Evolutionary conservation across 2,329 filamentous ascomycete species (phyloP).

Genomic region (Fusarium beomiforme): DNA sequence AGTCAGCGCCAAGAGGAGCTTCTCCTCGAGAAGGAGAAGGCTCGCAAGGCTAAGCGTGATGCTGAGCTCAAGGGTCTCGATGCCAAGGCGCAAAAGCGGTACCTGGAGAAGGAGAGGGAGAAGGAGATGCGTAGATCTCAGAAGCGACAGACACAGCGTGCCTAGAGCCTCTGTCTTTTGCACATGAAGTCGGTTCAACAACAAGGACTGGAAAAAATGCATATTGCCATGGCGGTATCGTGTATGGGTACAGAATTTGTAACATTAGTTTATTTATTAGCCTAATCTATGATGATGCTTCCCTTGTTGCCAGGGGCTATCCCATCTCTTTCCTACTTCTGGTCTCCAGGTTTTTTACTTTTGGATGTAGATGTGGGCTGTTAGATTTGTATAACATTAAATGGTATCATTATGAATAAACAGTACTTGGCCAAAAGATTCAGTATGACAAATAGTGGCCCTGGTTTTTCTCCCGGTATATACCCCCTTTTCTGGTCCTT

Average conservation of each 20-base stretch:
- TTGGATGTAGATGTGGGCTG: neutral
- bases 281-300: slow-evolving; percentile 26
- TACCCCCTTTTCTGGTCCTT: neutral
- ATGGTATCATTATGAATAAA: neutral
- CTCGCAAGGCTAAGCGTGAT: slow-evolving; percentile 91
- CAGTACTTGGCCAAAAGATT: neutral
- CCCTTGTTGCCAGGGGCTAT: neutral
- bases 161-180: slow-evolving; percentile 44
- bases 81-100: slow-evolving; percentile 88
- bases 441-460: neutral
- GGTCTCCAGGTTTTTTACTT: neutral
- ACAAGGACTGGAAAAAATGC: neutral
- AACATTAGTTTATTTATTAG: slow-evolving; percentile 31
- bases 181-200: neutral
- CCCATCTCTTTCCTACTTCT: neutral
- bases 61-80: slow-evolving; percentile 79
- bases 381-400: neutral
- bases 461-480: neutral
- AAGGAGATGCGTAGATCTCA: slow-evolving; percentile 70
- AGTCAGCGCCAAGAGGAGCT: slow-evolving; percentile 85
- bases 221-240: slow-evolving; percentile 16
- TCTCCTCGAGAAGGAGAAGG: slow-evolving; percentile 74
- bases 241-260: slow-evolving; percentile 28
- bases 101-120: slow-evolving; percentile 81
- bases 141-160: slow-evolving; percentile 66